Conservation (phyloP, 164 flowering plant species). For the Buxus sempervirens region DNA sequence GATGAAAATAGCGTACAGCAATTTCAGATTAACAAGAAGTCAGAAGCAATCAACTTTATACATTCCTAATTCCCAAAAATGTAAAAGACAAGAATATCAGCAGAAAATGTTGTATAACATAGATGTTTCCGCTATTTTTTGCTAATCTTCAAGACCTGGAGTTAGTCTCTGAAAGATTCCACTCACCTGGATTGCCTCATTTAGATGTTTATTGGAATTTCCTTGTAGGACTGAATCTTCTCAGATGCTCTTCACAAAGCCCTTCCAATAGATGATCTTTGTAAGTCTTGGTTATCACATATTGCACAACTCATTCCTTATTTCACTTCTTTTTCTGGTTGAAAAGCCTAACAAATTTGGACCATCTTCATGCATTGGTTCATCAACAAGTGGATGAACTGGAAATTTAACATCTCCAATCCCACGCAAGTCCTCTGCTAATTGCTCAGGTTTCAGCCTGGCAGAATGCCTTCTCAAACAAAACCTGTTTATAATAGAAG, state of each 20-base stretch:
- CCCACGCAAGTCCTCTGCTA: constrained; percentile 54
- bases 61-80: no score
- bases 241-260: constrained; percentile 63
- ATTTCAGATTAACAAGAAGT: no score
- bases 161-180: background rate
- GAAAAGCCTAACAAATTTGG: constrained; percentile 13
- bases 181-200: constrained; percentile 52
- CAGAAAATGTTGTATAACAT: no score
- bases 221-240: constrained; percentile 80
- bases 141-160: background rate
- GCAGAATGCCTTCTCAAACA: constrained; percentile 66
- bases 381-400: constrained; percentile 10
- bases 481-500: constrained; percentile 26
- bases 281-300: constrained; percentile 18
- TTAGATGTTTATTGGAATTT: constrained; percentile 52
- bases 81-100: background rate
- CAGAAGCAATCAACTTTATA: no score
- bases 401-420: constrained; percentile 42
- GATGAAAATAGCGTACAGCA: background rate
- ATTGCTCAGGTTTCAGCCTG: constrained; percentile 28
- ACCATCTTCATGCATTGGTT: constrained; percentile 16
- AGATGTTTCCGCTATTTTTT: background rate
- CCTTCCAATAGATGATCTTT: constrained; percentile 62
- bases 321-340: constrained; percentile 10
- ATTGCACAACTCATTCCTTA: constrained; percentile 8